phyloP scores from a whole-genome alignment of 352 stramenopile genomes.

The Thraustochytrium sp. region DNA sequence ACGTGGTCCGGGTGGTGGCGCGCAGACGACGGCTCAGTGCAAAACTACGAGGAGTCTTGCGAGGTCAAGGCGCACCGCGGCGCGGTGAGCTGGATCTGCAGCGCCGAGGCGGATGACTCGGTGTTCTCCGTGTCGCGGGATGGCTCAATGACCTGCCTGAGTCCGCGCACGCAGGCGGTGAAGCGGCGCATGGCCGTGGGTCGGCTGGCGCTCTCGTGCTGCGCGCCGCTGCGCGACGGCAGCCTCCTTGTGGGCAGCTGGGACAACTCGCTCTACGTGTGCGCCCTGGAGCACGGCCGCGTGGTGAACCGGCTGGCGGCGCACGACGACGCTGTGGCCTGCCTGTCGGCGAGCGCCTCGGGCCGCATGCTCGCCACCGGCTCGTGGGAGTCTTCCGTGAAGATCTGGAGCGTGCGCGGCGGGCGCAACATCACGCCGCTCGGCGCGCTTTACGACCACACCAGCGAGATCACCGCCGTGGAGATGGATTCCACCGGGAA shows the following conservation, averaged over 20 bases:
- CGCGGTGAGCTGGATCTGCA: conserved; percentile 24
- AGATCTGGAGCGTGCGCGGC: conserved; percentile 12
- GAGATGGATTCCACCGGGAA: not conserved
- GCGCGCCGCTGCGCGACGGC: not conserved
- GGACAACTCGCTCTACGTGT: conserved; percentile 34
- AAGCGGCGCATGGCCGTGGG: conserved; percentile 35
- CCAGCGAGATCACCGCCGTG: not conserved
- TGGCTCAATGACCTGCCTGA: not conserved
- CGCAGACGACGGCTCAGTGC: not conserved
- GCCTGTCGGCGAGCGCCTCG: not conserved
- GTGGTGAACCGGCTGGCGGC: conserved; percentile 6
- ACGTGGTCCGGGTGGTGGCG: not conserved
- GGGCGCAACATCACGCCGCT: not conserved
- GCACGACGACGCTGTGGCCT: conserved; percentile 16
- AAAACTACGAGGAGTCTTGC: not conserved
- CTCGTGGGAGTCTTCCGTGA: conserved; percentile 30
- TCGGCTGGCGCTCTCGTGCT: not conserved
- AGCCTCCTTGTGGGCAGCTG: conserved; percentile 1
- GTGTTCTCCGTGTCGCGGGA: not conserved
- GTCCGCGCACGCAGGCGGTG: not conserved
- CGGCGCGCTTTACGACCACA: conserved; percentile 18
- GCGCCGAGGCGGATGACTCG: not conserved
- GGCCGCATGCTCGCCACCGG: not conserved
- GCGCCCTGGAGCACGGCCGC: not conserved
- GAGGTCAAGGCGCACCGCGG: conserved; percentile 16